Evolutionary conservation across 257 asterid genomes (phyloP), one percentile per base, ranked within the genome.

Genomic region (Nicotiana benthamiana): DNA sequence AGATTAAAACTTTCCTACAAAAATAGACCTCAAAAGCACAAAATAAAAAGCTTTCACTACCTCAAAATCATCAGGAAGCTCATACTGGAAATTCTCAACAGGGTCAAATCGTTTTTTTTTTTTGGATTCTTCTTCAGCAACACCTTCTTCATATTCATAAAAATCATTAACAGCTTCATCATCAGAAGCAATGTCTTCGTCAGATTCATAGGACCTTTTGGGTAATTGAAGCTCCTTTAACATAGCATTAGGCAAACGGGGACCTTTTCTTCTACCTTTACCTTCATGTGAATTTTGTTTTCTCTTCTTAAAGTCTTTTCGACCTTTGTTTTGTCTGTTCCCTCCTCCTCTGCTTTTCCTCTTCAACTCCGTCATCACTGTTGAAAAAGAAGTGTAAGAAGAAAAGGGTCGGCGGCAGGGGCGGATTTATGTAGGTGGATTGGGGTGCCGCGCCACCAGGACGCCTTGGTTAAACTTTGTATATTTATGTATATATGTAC

Each of bases 1-100:
- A n/a, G 4, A 57, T 57, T n/a, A 2, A 57, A 57, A 8, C 0
- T 57, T 57, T 1, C 27, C 27, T 2, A 10, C 0, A 57, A 57
- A 57, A 57, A 57, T 3, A 18, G 27, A 57, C 62, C 26, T n/a
- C 63, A 57, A 57, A 57, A 15, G 57, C 57, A 1, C 2, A 52
- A 15, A 57, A 57, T 7, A 18, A 57, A 20, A 51, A 13, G 5
- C 6, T 51, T n/a, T 8, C 1, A 75, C 26, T 10, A 93, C 99
- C 99, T 93, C 86, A 85, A 92, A 93, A 61, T 91, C 87, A 28
- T 89, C 87, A 75, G 97, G 95, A 76, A 93, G 96, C 88, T 93
- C 96, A 32, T 81, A 94, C 80, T 93, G 87, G 8, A 83, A 91
- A 80, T 95, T 95, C 1, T 91, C 95, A 75, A 95, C 96, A 22